These are phyloP conservation scores for Durotheca rogersii DNA, from an alignment of 495 filamentous ascomycete genomes.

Conservation along the genomic window DNA sequence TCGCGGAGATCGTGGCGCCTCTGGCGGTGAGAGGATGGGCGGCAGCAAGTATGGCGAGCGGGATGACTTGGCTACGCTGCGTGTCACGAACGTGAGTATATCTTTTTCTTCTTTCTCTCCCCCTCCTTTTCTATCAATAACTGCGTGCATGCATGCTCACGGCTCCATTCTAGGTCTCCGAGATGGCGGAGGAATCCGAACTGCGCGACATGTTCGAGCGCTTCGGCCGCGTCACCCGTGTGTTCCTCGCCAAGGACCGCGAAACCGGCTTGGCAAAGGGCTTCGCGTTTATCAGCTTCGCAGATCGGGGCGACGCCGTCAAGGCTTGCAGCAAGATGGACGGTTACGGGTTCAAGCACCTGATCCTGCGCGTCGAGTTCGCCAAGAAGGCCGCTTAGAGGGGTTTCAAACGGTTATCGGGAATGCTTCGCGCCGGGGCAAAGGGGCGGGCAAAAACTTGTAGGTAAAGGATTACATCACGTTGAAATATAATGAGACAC, in stretches of 20 bases:
- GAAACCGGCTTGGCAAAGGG: conserved; percentile 95
- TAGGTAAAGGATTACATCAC: too few species aligned
- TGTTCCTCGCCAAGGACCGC: conserved; percentile 95
- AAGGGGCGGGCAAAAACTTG: too few species aligned
- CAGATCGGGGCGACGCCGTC: conserved; percentile 81
- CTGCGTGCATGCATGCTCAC: conserved; percentile 14
- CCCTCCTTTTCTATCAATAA: conserved; percentile 3
- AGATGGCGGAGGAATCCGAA: conserved; percentile 93
- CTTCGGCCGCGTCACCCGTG: conserved; percentile 92
- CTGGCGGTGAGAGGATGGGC: conserved; percentile 82
- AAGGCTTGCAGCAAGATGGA: conserved; percentile 97
- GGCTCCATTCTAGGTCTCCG: conserved; percentile 67
- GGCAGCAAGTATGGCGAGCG: conserved; percentile 82
- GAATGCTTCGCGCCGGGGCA: too few species aligned
- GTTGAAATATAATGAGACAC: too few species aligned
- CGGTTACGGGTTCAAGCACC: conserved; percentile 88
- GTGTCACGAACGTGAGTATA: conserved; percentile 90
- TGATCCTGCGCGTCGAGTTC: conserved; percentile 89
- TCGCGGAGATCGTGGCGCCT: conserved; percentile 64
- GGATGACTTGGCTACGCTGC: conserved; percentile 91
- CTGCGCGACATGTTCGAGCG: conserved; percentile 96
- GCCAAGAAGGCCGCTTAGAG: conserved; percentile 68
- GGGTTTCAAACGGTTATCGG: neutral
- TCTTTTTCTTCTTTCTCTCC: neutral
- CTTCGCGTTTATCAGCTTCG: conserved; percentile 97